Evolutionary conservation across 1,139 yeast genomes (phyloP).

Genomic region (Geotrichum australiense): DNA sequence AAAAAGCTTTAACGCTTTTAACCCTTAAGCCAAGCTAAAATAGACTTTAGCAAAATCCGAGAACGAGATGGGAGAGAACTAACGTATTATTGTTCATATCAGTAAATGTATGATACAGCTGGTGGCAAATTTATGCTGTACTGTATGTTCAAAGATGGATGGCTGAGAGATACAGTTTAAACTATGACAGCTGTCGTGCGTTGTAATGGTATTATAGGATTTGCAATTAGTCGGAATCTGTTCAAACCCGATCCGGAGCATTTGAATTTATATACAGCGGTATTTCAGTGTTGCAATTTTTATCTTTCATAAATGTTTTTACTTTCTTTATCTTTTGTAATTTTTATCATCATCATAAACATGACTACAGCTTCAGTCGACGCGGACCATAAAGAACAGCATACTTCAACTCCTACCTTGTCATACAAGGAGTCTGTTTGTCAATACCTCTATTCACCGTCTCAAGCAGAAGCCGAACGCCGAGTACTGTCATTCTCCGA

Average conservation of each 20-base stretch:
- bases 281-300: background rate
- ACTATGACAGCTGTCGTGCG: too few relatives aligned
- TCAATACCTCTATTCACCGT: slow-evolving; percentile 40
- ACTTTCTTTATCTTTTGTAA: background rate
- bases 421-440: slow-evolving; percentile 36
- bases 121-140: too few relatives aligned
- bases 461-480: slow-evolving; percentile 37
- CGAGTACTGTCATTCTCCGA: slow-evolving; percentile 44
- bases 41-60: too few relatives aligned
- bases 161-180: too few relatives aligned
- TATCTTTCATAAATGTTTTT: background rate
- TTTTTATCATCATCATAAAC: background rate
- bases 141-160: too few relatives aligned
- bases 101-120: too few relatives aligned
- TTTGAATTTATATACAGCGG: background rate
- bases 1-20: too few relatives aligned
- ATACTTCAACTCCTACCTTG: slow-evolving; percentile 15
- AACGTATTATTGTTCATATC: too few relatives aligned
- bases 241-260: background rate
- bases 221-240: slow-evolving; percentile 1
- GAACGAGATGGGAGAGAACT: too few relatives aligned
- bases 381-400: background rate
- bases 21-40: too few relatives aligned
- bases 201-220: background rate
- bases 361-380: slow-evolving; percentile 2